Percentiles rank a stretch among this genome's conserved stretches.
Evolutionary conservation across 768 basidiomycete genomes (phyloP).

Genomic region (Tubosaeta sp.): DNA sequence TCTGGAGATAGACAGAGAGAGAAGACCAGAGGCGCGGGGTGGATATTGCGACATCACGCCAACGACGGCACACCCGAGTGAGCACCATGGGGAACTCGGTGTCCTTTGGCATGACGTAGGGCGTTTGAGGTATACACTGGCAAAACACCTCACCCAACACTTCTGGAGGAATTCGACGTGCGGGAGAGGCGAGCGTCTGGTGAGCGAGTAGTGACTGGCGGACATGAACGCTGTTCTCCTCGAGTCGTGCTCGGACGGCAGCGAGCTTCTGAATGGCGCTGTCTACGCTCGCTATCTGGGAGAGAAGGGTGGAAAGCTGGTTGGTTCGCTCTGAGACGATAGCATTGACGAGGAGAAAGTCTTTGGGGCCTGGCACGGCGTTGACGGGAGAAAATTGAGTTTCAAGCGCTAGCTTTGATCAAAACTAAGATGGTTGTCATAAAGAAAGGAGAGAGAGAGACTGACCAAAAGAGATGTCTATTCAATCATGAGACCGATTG

Average conservation of each 20-base stretch:
- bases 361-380: constrained; percentile 10
- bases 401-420: constrained; percentile 13
- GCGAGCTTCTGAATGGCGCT: constrained; percentile 17
- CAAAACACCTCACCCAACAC: constrained; percentile 29
- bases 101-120: constrained; percentile 22
- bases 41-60: constrained; percentile 28
- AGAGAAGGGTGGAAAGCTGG: constrained; percentile 18
- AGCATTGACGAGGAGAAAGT: constrained; percentile 23
- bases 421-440: background rate
- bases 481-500: constrained; percentile 28
- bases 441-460: background rate
- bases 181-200: constrained; percentile 19
- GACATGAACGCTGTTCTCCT: constrained; percentile 13
- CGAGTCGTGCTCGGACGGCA: constrained; percentile 15
- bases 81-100: constrained; percentile 24
- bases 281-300: constrained; percentile 18
- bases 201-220: constrained; percentile 22
- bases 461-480: constrained; percentile 21
- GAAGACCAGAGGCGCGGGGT: constrained; percentile 33
- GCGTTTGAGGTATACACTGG: constrained; percentile 22
- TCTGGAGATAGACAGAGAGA: constrained; percentile 20
- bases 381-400: constrained; percentile 15
- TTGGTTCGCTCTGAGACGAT: constrained; percentile 17
- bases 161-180: constrained; percentile 26
- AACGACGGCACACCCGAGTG: constrained; percentile 26